Base-by-base conservation (phyloP, 169 alveolate genomes). In the Pseudocohnilembus persalinus region DNA sequence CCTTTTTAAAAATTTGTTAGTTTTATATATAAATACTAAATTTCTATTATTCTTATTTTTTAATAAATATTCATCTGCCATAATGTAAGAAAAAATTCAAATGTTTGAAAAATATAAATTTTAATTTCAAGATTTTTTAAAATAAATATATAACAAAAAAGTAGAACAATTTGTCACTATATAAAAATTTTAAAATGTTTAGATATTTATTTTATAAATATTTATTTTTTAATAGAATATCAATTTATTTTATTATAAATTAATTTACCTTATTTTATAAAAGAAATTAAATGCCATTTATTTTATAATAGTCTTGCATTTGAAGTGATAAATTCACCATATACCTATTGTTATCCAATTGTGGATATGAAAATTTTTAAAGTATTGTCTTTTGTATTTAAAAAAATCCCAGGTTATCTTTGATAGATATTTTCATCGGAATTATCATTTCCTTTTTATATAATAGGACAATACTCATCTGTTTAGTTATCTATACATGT, bases 401-500 rank as follows among this genome's bases (percentile, higher is more conserved):
- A 77, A 73, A 63, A 84, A 29, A 84, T 84, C 4, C 75, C 89
- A 16, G 89, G 89, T 27, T 34, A n/a, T 77, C 89, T 63, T 29
- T 68, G 81, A 20, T 25, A 83, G 0, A 16, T 72, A 1, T 74
- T 74, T 32, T 84, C 82, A 34, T 27, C 31, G 30, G 30, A 31
- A 77, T 77, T 49, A 32, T 84, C 85, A 72, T 30, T 31, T 20
- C 89, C 89, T 49, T 84, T 84, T 79, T 84, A 75, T 16, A 84
- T 26, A 33, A 84, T 63, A 34, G 89, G 85, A 30, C 89, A 84
- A 4, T 20, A 49, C 20, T 49, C 64, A 28, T 32, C 24, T 0
- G 65, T 81, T 72, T 68, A 64, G 25, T 64, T 64, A 25, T 20
- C 25, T 64, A 64, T 73, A 75, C 31, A 75, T 31, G 26, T 75